phyloP scores from a whole-genome alignment of 2,329 filamentous ascomycete genomes.

The Coleophoma cylindrospora region DNA sequence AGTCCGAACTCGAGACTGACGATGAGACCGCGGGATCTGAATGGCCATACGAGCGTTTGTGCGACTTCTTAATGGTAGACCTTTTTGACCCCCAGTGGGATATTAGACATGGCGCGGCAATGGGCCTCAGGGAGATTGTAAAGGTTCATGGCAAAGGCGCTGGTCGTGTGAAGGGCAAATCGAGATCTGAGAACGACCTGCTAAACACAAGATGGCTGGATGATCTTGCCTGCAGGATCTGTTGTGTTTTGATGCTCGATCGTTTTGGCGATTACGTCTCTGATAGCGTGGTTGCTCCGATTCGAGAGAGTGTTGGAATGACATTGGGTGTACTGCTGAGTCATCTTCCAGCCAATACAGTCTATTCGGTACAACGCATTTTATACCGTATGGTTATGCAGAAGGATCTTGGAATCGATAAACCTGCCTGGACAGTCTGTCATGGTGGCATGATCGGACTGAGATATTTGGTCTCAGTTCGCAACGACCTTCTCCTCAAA shows the following conservation, averaged over 20 bases:
- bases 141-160: slow-evolving; percentile 88
- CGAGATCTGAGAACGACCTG: slow-evolving; percentile 67
- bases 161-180: slow-evolving; percentile 69
- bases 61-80: slow-evolving; percentile 89
- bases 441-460: slow-evolving; percentile 98
- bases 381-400: slow-evolving; percentile 91
- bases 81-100: slow-evolving; percentile 95
- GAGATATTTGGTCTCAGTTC: slow-evolving; percentile 89
- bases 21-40: slow-evolving; percentile 72
- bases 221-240: slow-evolving; percentile 89
- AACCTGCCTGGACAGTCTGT: slow-evolving; percentile 86
- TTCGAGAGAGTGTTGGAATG: slow-evolving; percentile 92
- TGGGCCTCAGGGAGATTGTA: slow-evolving; percentile 88
- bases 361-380: slow-evolving; percentile 78
- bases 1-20: slow-evolving; percentile 78
- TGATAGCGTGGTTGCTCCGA: slow-evolving; percentile 93
- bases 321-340: slow-evolving; percentile 85
- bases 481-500: slow-evolving; percentile 84
- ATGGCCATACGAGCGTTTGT: slow-evolving; percentile 93
- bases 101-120: slow-evolving; percentile 89
- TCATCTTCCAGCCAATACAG: slow-evolving; percentile 73
- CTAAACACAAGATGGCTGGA: slow-evolving; percentile 86
- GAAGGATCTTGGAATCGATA: slow-evolving; percentile 67
- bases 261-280: slow-evolving; percentile 97
- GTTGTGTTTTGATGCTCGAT: slow-evolving; percentile 95